These are phyloP conservation scores for Scenedesmus sp. DNA, from an alignment of 163 green algal species.

Conservation along the genomic window DNA sequence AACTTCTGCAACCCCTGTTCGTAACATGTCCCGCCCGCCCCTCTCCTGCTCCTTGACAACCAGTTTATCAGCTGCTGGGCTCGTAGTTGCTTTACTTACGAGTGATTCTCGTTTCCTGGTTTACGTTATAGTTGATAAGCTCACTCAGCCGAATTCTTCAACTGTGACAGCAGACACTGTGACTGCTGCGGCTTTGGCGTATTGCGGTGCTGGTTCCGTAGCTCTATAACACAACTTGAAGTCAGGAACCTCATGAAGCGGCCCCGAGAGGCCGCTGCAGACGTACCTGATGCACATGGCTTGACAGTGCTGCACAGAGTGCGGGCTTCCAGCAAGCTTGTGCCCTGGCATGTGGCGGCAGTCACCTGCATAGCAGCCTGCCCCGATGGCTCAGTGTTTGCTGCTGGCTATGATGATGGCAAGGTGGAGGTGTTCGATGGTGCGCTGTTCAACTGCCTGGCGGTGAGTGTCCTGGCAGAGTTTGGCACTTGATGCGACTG, in stretches of 20 bases:
- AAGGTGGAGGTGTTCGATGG: conserved; percentile 92
- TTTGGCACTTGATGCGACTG: background rate
- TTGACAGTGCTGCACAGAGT: conserved; percentile 79
- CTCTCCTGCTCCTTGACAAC: background rate
- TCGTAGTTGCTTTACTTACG: background rate
- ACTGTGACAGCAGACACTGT: background rate
- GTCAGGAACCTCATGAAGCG: background rate
- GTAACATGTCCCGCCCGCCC: conserved; percentile 7
- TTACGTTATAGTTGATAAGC: background rate
- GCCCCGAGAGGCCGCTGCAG: conserved; percentile 3
- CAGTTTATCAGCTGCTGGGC: background rate
- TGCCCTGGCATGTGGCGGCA: conserved; percentile 85
- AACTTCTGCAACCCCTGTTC: background rate
- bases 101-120: background rate
- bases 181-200: background rate
- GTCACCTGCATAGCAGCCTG: conserved; percentile 82
- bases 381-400: conserved; percentile 77
- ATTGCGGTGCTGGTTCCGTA: background rate
- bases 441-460: conserved; percentile 66
- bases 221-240: background rate
- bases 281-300: conserved; percentile 28
- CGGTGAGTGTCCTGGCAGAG: conserved; percentile 59
- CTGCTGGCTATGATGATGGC: conserved; percentile 85
- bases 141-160: background rate
- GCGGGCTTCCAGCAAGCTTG: conserved; percentile 60